These are phyloP conservation scores for Cicer bijugum DNA, from an alignment of 306 rosid genomes.

Conservation along the genomic window DNA sequence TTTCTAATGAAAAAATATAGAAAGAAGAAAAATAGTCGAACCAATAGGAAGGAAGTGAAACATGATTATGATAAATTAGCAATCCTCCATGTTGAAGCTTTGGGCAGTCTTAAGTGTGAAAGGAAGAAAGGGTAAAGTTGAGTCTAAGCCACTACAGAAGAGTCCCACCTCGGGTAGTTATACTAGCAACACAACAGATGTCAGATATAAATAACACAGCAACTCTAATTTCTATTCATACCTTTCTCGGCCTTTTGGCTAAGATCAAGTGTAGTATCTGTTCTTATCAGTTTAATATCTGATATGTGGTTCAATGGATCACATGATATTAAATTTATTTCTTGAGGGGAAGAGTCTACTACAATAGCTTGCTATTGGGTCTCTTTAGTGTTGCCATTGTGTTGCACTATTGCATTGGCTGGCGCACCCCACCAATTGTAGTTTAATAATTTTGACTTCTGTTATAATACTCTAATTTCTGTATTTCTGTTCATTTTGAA, in stretches of 20 bases:
- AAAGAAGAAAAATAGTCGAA: no score
- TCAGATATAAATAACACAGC: background rate
- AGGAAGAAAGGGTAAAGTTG: no score
- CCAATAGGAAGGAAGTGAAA: no score
- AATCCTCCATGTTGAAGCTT: no score
- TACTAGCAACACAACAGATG: background rate
- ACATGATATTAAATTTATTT: background rate
- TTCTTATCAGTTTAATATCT: conserved; percentile 13
- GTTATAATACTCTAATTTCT: no score
- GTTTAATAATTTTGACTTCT: background rate
- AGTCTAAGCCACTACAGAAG: no score
- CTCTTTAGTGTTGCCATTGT: background rate
- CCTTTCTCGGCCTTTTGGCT: conserved; percentile 26
- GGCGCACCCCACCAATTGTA: background rate
- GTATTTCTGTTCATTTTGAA: no score
- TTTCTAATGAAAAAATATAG: no score
- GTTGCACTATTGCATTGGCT: background rate
- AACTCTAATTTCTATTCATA: background rate
- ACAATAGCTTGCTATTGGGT: conserved; percentile 7
- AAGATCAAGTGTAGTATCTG: conserved; percentile 19
- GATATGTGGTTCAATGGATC: background rate
- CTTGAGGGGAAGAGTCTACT: background rate
- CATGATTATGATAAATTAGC: no score
- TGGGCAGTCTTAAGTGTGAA: no score
- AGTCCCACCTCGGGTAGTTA: no score